Base-by-base conservation (phyloP, 768 basidiomycete genomes). In the Goffeauzyma gilvescens region DNA sequence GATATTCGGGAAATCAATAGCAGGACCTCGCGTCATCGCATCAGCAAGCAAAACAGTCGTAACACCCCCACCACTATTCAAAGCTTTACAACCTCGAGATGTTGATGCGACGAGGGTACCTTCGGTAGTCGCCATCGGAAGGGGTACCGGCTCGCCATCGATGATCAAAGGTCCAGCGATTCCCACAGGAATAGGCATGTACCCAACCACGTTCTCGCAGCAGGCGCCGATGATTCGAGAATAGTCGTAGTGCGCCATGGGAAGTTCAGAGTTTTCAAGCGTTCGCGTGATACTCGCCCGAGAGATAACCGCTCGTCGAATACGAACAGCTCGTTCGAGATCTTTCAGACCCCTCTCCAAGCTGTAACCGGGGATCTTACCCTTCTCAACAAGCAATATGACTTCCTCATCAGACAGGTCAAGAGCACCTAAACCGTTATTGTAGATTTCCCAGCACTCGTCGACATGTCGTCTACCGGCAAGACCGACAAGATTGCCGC, bases 111-210 rank as follows among this genome's bases (percentile, higher is more conserved):
- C 89, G 42, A 98, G 75, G 0, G 93, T 96, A 46, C 93, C 93
- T 63, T 98, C 93, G n/a, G 93, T 89, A 4, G 93, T 98, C 32
- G 93, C 93, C 93, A 98, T 96, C 6, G 93, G 93, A 54, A 98
- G 89, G 30, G 78, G 90, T 54, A 76, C 76, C 35, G 77, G 66
- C 31, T 72, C 67, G 23, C 83, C 86, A 55, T 98, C 90, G 57
- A 98, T 73, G 32, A 74, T 81, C 26, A 98, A 75, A 2, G 93
- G 93, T 2, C 93, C 93, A 13, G 93, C 93, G 47, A 96, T 79
- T 52, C 93, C 93, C 39, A 96, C 77, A 0, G 93, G 93, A 27
- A 98, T 65, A 31, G 90, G 93, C 62, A 95, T 85, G 63, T 83
- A 98, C 24, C 93, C 93, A 36, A 96, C 75, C 38, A 98, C 93